Base-by-base conservation (phyloP, 805 yeast genomes). In the Kuraishia ogatae region DNA sequence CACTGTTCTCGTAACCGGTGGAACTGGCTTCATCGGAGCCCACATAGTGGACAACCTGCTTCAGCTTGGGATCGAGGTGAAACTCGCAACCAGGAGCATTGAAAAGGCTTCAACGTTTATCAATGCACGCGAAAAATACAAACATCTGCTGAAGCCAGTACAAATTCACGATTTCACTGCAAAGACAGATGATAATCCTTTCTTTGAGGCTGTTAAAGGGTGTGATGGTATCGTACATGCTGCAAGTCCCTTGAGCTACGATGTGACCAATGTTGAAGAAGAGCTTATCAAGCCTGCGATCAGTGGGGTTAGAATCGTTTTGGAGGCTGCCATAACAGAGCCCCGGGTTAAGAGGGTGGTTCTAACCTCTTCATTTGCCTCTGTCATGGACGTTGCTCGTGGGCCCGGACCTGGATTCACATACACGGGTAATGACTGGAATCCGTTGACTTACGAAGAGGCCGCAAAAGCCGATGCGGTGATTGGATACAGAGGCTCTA, bases 401-500 rank as follows among this genome's bases (percentile, higher is more conserved):
- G 55, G 55, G 8, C 48, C 35, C 17, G 55, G 55, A 4, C 55
- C 55, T 21, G 55, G 55, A 19, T 53, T 53, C 47, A 53, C 55
- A 1, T 53, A 53, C 24, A 53, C 55, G 8, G 55, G 55, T 17
- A 53, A 48, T 2, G 55, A 53, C 48, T 53, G 55, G 55, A 53
- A 53, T 11, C 55, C 55, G 3, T 35, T 53, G 21, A 49, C 47
- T n/a, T 53, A 53, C 28, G 48, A 53, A 19, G 55, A 53, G 50
- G 50, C 50, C 3, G 50, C 49, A 20, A 35, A 24, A 22, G 54
- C 54, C 22, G 61, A 67, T 57, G 63, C 71, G 0, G 47, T 56
- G 11, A 20, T 49, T 24, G 77, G 71, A 7, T 73, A 73, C 62
- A 53, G 68, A 43, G 76, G 68, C 1, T 71, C 75, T 21, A 74